Conservation (phyloP, 441 rosid genomes). For the Pelargonium fulgidum region DNA sequence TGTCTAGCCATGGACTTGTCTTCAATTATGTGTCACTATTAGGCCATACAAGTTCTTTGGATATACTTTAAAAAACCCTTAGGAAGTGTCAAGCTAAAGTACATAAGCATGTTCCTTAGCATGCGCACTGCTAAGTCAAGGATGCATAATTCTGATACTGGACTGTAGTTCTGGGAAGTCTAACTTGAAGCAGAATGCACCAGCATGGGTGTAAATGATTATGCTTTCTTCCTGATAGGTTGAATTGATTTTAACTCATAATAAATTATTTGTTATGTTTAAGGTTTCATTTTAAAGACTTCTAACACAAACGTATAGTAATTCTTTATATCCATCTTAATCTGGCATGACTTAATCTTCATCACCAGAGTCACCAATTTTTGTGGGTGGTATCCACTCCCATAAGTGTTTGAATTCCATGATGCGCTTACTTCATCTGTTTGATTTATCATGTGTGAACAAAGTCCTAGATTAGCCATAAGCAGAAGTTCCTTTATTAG, state of each 20-base stretch:
- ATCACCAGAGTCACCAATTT: background rate
- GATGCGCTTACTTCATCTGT: background rate
- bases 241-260: background rate
- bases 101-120: background rate
- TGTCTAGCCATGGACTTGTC: background rate
- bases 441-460: background rate
- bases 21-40: background rate
- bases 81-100: background rate
- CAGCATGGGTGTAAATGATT: background rate
- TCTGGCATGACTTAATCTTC: background rate
- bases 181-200: background rate
- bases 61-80: background rate
- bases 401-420: background rate
- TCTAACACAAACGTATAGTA: background rate
- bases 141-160: background rate
- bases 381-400: background rate
- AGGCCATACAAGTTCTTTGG: background rate
- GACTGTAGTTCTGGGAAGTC: background rate
- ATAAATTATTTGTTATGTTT: background rate
- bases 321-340: background rate
- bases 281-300: background rate
- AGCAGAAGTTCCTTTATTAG: background rate
- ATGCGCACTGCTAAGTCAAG: background rate
- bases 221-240: background rate
- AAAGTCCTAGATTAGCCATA: background rate